phyloP scores from a whole-genome alignment of 2,329 filamentous ascomycete genomes.

The Alternaria brassicae region DNA sequence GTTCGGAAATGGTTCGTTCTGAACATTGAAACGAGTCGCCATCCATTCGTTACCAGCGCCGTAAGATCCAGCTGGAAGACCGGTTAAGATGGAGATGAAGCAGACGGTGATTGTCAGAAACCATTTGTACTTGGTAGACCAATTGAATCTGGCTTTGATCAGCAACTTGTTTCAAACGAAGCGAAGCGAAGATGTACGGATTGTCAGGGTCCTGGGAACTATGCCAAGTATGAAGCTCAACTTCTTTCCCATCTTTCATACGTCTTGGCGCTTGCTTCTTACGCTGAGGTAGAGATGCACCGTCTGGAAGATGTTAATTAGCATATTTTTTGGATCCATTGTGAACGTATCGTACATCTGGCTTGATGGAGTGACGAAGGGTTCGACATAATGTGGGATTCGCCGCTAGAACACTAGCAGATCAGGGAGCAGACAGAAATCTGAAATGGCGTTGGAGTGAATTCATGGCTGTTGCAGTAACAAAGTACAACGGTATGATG shows the following conservation, averaged over 20 bases:
- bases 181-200: constrained; percentile 19
- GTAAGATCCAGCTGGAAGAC: constrained; percentile 53
- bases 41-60: constrained; percentile 47
- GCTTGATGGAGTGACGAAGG: constrained; percentile 15
- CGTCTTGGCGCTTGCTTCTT: constrained; percentile 12
- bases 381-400: constrained; percentile 15
- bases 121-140: constrained; percentile 52
- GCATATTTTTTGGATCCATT: not conserved
- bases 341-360: constrained; percentile 8
- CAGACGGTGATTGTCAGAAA: constrained; percentile 52
- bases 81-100: constrained; percentile 54
- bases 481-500: not conserved
- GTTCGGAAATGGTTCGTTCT: constrained; percentile 48
- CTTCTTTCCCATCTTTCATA: constrained; percentile 29
- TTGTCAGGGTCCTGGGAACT: constrained; percentile 35
- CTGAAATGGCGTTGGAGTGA: not conserved
- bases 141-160: constrained; percentile 47
- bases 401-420: not conserved
- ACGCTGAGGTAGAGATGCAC: constrained; percentile 3
- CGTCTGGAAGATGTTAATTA: not conserved
- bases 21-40: constrained; percentile 46
- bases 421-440: not conserved
- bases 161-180: too few species aligned
- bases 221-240: constrained; percentile 35
- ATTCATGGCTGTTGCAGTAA: not conserved